Conservation (phyloP, 2,329 filamentous ascomycete species). For the Clonostachys sp. region DNA sequence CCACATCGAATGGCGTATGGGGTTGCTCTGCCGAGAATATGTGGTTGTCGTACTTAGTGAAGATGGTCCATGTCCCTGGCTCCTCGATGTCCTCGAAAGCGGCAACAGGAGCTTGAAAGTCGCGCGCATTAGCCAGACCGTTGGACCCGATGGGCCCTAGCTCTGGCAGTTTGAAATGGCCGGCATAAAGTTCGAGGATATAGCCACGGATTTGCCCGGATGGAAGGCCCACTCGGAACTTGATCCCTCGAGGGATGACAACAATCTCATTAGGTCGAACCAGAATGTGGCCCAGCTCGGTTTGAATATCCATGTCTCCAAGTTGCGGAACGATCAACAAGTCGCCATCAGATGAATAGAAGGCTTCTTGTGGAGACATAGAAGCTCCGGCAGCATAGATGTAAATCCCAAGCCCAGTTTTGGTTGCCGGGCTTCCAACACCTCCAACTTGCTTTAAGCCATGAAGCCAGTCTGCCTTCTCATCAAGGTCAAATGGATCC, state of each 20-base stretch:
- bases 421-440: conserved; percentile 74
- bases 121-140: conserved; percentile 68
- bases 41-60: conserved; percentile 60
- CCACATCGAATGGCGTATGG: conserved; percentile 75
- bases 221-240: conserved; percentile 65
- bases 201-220: conserved; percentile 64
- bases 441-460: conserved; percentile 68
- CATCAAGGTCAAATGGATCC: conserved; percentile 73
- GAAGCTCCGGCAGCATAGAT: conserved; percentile 74
- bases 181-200: conserved; percentile 70
- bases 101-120: conserved; percentile 72
- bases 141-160: conserved; percentile 71
- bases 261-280: conserved; percentile 76
- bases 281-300: conserved; percentile 69
- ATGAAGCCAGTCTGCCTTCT: conserved; percentile 43
- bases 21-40: conserved; percentile 61
- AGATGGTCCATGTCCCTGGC: conserved; percentile 30
- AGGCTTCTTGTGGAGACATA: conserved; percentile 71
- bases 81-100: conserved; percentile 52
- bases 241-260: conserved; percentile 69
- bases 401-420: conserved; percentile 74
- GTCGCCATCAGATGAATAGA: conserved; percentile 82
- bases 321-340: conserved; percentile 73
- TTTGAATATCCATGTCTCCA: conserved; percentile 70
- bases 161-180: conserved; percentile 67